Evolutionary conservation across 768 basidiomycete genomes (phyloP).

Genomic region (Tylopilus vinaceipallidus): DNA sequence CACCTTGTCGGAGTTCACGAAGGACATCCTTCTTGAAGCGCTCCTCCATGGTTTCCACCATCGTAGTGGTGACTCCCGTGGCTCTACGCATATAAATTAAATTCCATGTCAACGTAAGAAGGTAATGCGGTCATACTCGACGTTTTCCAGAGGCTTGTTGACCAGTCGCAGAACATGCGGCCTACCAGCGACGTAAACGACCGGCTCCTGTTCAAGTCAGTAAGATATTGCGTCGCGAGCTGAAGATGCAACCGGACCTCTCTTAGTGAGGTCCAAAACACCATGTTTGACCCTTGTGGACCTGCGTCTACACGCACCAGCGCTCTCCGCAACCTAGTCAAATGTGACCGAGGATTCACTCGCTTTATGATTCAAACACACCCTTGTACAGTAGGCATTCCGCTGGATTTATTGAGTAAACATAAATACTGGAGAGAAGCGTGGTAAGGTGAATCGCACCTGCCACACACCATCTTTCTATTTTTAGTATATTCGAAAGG

Average conservation of each 20-base stretch:
- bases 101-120: neutral
- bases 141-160: conserved; percentile 87
- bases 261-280: conserved; percentile 94
- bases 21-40: conserved; percentile 87
- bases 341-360: conserved; percentile 1
- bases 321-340: conserved; percentile 67
- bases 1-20: conserved; percentile 65
- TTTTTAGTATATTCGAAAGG: conserved; percentile 36
- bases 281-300: conserved; percentile 67
- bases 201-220: conserved; percentile 67
- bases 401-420: conserved; percentile 43
- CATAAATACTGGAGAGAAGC: conserved; percentile 19
- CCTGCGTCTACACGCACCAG: conserved; percentile 78
- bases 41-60: conserved; percentile 90
- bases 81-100: conserved; percentile 48
- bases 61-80: conserved; percentile 86
- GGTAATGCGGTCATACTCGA: conserved; percentile 68
- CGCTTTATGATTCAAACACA: neutral
- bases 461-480: conserved; percentile 74
- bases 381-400: conserved; percentile 94
- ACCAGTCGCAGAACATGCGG: conserved; percentile 90
- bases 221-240: neutral
- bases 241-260: conserved; percentile 51
- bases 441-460: conserved; percentile 40
- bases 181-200: conserved; percentile 82